These are phyloP conservation scores for Curvularia sp. DNA, from an alignment of 2,329 filamentous ascomycete genomes.

Conservation along the genomic window DNA sequence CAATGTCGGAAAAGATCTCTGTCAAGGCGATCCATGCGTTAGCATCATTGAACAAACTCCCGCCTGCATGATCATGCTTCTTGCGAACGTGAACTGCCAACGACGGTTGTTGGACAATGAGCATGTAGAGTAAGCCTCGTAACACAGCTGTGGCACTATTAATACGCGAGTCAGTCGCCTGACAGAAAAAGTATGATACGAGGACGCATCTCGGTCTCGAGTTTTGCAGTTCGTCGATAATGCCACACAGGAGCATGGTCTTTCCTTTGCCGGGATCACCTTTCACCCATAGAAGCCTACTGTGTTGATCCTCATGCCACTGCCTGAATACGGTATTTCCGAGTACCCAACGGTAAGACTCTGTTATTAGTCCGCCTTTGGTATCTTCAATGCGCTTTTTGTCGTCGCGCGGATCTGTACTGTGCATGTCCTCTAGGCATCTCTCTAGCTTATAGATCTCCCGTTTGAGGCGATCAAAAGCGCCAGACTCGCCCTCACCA, in stretches of 20 bases:
- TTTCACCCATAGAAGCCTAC: not conserved
- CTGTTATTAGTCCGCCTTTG: slow-evolving; percentile 5
- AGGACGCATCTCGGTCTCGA: not conserved
- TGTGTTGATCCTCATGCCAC: slow-evolving; percentile 5
- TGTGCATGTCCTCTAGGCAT: slow-evolving; percentile 16
- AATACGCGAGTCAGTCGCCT: slow-evolving; percentile 45
- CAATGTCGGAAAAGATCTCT: slow-evolving; percentile 50
- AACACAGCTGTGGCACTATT: slow-evolving; percentile 53
- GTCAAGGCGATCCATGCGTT: slow-evolving; percentile 37
- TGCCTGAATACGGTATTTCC: slow-evolving; percentile 8
- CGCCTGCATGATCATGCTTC: slow-evolving; percentile 35
- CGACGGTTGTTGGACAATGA: slow-evolving; percentile 46
- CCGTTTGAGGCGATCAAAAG: slow-evolving; percentile 19
- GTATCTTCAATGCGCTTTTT: slow-evolving; percentile 3
- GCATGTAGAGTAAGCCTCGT: slow-evolving; percentile 53
- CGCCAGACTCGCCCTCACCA: slow-evolving; percentile 14
- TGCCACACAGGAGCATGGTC: slow-evolving; percentile 1
- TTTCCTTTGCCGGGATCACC: slow-evolving; percentile 4
- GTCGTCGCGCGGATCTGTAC: slow-evolving; percentile 17
- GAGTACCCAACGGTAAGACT: slow-evolving; percentile 16
- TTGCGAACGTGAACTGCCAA: slow-evolving; percentile 31
- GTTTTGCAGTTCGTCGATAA: slow-evolving; percentile 1
- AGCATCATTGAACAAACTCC: slow-evolving; percentile 33
- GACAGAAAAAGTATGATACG: slow-evolving; percentile 47
- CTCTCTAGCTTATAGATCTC: slow-evolving; percentile 15